These are phyloP conservation scores for Magnusiomyces fungicola DNA, from an alignment of 1,139 yeast species.

Conservation along the genomic window DNA sequence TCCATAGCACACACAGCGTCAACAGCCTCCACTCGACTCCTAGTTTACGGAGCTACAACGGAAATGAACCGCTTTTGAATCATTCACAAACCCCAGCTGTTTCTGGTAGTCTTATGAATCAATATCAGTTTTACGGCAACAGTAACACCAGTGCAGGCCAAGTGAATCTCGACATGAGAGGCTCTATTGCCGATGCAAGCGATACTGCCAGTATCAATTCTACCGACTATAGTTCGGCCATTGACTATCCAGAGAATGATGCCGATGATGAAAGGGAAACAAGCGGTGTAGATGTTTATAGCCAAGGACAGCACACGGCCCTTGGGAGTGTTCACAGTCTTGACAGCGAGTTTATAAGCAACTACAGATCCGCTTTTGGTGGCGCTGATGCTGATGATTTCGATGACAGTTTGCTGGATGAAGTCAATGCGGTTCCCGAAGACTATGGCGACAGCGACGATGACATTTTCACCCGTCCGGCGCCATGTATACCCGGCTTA, in stretches of 20 bases:
- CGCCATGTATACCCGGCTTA: too few relatives aligned
- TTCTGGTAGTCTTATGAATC: too few relatives aligned
- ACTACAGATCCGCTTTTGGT: background rate
- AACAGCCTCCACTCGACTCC: background rate
- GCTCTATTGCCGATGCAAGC: background rate
- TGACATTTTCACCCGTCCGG: background rate
- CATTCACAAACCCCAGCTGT: too few relatives aligned
- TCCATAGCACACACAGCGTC: background rate
- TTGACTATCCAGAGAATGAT: slow-evolving; percentile 5
- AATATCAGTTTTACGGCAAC: too few relatives aligned
- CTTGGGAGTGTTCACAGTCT: too few relatives aligned
- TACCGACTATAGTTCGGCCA: background rate
- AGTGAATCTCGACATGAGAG: too few relatives aligned
- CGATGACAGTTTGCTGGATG: slow-evolving; percentile 15
- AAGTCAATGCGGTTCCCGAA: slow-evolving; percentile 14
- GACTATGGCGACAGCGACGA: slow-evolving; percentile 11
- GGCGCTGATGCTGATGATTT: slow-evolving; percentile 7
- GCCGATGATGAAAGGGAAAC: background rate
- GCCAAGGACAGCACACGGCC: too few relatives aligned
- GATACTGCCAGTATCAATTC: background rate
- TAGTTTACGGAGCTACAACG: too few relatives aligned
- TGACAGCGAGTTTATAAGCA: too few relatives aligned
- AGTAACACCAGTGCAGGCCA: too few relatives aligned
- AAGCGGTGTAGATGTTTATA: too few relatives aligned
- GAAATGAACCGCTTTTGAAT: too few relatives aligned